A percentile compares a stretch with the other conserved stretches of the same genome.
These are phyloP conservation scores for Boletellus deceptivus DNA, from an alignment of 1,284 basidiomycete genomes.

Conservation along the genomic window DNA sequence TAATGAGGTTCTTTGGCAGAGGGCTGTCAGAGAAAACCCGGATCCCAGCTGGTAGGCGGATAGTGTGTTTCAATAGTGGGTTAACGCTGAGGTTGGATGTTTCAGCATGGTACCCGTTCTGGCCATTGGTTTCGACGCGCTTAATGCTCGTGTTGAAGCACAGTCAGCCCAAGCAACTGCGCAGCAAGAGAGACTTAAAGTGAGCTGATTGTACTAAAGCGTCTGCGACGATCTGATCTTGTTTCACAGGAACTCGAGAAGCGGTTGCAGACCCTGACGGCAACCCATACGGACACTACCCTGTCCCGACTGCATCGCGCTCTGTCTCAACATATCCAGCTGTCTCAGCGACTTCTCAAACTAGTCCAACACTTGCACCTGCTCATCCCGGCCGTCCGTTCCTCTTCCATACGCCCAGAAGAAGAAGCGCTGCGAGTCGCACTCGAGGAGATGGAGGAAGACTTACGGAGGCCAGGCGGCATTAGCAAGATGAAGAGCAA, in stretches of 20 bases:
- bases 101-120: constrained; percentile 79
- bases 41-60: constrained; percentile 69
- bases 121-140: constrained; percentile 79
- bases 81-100: constrained; percentile 11
- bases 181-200: constrained; percentile 72
- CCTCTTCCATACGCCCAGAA: constrained; percentile 77
- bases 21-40: constrained; percentile 79
- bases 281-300: constrained; percentile 69
- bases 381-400: constrained; percentile 75
- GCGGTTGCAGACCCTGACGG: constrained; percentile 61
- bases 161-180: constrained; percentile 68
- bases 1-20: constrained; percentile 79
- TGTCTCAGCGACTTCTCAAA: constrained; percentile 72
- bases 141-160: constrained; percentile 78
- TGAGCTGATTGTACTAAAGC: constrained; percentile 16
- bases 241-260: constrained; percentile 60
- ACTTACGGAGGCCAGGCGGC: constrained; percentile 52
- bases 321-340: constrained; percentile 65
- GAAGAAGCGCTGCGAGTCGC: constrained; percentile 71
- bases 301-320: constrained; percentile 67
- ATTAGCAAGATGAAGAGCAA: constrained; percentile 68
- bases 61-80: neutral
- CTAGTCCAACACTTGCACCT: constrained; percentile 78
- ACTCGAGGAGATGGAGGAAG: constrained; percentile 76
- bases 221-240: constrained; percentile 2